Evolutionary conservation across 257 asterid species (phyloP).

Genomic region (Plantago ovata): DNA sequence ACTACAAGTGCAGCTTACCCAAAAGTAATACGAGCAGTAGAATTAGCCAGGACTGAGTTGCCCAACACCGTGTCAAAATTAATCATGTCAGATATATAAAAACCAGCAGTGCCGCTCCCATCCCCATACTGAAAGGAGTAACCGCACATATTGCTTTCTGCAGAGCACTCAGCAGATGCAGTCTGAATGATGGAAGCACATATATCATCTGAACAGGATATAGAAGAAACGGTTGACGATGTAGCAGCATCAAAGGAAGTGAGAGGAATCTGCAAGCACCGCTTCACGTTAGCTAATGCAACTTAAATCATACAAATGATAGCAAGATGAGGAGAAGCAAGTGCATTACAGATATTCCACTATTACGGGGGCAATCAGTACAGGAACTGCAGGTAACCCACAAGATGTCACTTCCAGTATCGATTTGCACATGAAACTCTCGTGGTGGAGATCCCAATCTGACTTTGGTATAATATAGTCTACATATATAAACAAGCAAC

Average conservation of each 20-base stretch:
- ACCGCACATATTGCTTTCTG: slow-evolving; percentile 58
- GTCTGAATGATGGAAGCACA: slow-evolving; percentile 62
- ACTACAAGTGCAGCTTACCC: slow-evolving; percentile 52
- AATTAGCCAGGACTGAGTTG: slow-evolving; percentile 55
- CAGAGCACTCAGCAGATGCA: slow-evolving; percentile 61
- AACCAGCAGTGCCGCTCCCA: slow-evolving; percentile 87
- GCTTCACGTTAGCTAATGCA: slow-evolving; percentile 4
- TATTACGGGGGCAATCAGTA: slow-evolving; percentile 48
- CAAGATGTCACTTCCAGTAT: slow-evolving; percentile 72
- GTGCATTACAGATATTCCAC: slow-evolving; percentile 49
- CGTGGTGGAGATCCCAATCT: slow-evolving; percentile 64
- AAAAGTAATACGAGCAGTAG: slow-evolving; percentile 77
- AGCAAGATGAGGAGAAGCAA: slow-evolving; percentile 9
- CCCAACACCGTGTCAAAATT: slow-evolving; percentile 70
- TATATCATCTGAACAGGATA: slow-evolving; percentile 63
- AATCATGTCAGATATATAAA: slow-evolving; percentile 65
- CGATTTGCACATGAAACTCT: slow-evolving; percentile 67
- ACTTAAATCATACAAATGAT: slow-evolving; percentile 10
- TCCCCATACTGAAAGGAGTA: slow-evolving; percentile 76
- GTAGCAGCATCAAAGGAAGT: slow-evolving; percentile 54
- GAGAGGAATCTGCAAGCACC: slow-evolving; percentile 60
- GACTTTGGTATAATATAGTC: slow-evolving; percentile 67
- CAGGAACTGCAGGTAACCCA: slow-evolving; percentile 76
- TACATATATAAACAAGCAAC: slow-evolving; percentile 30
- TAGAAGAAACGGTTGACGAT: slow-evolving; percentile 59